These are phyloP conservation scores for Cardamine occulta DNA, from an alignment of 345 rosid genomes.

Conservation along the genomic window DNA sequence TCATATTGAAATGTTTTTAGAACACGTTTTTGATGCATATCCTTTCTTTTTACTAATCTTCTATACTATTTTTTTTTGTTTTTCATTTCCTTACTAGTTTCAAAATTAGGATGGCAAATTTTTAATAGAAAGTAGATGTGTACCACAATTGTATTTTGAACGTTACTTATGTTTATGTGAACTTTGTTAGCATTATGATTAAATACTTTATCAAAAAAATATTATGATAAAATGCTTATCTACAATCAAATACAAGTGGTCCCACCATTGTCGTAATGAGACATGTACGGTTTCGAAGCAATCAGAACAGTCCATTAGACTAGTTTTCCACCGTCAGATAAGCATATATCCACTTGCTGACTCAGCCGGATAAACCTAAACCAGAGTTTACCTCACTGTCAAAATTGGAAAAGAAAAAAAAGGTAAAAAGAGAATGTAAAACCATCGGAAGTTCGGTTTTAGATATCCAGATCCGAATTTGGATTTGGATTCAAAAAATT, in stretches of 20 bases:
- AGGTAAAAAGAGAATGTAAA: not conserved
- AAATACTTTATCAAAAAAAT: no score
- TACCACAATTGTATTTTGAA: not conserved
- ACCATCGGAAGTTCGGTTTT: no score
- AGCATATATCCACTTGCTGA: conserved; percentile 43
- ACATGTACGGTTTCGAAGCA: conserved; percentile 21
- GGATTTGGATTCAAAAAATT: no score
- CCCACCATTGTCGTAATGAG: not conserved
- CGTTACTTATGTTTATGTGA: not conserved
- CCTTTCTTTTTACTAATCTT: no score
- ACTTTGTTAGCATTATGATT: not conserved
- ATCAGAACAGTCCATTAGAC: not conserved
- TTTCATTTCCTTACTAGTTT: not conserved
- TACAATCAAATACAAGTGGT: conserved; percentile 9
- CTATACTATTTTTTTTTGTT: not conserved
- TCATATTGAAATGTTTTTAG: no score
- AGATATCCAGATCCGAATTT: no score
- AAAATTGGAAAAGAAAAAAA: not conserved
- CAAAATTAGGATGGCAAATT: not conserved
- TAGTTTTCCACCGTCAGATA: conserved; percentile 19
- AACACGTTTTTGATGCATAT: not conserved
- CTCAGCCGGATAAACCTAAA: conserved; percentile 33
- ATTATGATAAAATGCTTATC: conserved; percentile 7
- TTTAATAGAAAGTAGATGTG: not conserved
- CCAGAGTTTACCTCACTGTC: not conserved